Evolutionary conservation across 345 rosid genomes (phyloP).

Genomic region (Salix suchowensis): DNA sequence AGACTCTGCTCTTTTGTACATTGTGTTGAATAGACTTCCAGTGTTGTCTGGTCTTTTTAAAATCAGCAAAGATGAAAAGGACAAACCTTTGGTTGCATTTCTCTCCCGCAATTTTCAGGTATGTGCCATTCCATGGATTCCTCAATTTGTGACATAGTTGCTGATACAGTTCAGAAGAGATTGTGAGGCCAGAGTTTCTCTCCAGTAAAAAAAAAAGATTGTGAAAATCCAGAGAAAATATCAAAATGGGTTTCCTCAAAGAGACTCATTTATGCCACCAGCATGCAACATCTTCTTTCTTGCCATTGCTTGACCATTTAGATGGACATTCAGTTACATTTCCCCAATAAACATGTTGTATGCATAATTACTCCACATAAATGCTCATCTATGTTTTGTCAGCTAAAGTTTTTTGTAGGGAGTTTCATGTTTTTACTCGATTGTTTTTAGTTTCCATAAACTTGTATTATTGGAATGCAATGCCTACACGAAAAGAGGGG

Average conservation of each 20-base stretch:
- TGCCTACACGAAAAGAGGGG: no score
- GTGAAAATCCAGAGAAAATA: no score
- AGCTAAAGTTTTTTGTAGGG: neutral
- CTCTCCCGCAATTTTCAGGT: slow-evolving; percentile 96
- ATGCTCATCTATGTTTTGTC: neutral
- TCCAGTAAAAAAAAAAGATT: neutral
- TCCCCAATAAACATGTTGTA: neutral
- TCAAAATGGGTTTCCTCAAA: no score
- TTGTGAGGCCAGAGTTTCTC: neutral
- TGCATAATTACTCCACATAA: neutral
- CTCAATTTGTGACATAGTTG: slow-evolving; percentile 7
- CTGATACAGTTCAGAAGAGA: neutral
- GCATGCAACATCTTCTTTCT: neutral
- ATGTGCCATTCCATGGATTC: slow-evolving; percentile 11
- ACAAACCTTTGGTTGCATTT: slow-evolving; percentile 86
- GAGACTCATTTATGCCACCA: neutral
- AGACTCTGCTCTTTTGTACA: slow-evolving; percentile 82
- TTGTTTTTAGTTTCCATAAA: neutral
- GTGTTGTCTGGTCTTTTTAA: slow-evolving; percentile 94
- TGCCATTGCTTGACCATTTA: neutral
- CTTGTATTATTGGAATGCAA: neutral
- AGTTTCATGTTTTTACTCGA: neutral
- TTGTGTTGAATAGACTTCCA: slow-evolving; percentile 80
- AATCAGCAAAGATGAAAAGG: slow-evolving; percentile 81
- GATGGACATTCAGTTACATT: neutral